Evolutionary conservation across 192 early-diverging fungal species (phyloP).

Genomic region (Paraglomus occultum): DNA sequence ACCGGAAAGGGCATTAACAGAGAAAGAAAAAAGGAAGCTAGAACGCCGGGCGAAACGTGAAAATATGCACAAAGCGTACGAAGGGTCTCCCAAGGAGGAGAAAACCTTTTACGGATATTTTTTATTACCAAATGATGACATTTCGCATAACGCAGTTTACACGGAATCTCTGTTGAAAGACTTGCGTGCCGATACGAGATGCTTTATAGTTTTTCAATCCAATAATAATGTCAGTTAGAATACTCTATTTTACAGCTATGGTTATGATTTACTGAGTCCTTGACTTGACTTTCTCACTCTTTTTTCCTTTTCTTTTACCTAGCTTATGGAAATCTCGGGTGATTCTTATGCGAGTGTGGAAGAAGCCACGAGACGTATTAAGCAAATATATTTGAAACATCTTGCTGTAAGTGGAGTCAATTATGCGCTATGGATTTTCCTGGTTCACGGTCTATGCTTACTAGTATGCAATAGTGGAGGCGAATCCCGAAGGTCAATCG

Average conservation of each 20-base stretch:
- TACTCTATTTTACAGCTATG: neutral
- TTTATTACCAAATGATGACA: constrained; percentile 27
- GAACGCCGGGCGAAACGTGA: constrained; percentile 29
- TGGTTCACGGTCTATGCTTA: no score
- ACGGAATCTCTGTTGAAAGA: constrained; percentile 35
- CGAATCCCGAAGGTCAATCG: no score
- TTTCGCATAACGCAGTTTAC: constrained; percentile 34
- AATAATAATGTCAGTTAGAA: constrained; percentile 14
- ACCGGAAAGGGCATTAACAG: constrained; percentile 38
- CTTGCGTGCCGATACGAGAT: constrained; percentile 40
- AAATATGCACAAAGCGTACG: constrained; percentile 31
- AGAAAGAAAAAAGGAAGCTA: constrained; percentile 23
- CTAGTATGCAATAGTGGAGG: no score
- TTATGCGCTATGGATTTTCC: no score
- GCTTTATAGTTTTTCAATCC: constrained; percentile 38
- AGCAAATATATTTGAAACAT: constrained; percentile 39
- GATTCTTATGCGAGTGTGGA: constrained; percentile 21
- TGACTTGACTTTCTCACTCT: neutral
- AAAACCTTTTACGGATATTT: constrained; percentile 33
- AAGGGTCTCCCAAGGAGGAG: constrained; percentile 14
- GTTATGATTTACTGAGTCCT: neutral
- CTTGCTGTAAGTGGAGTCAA: constrained; percentile 3
- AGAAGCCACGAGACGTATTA: constrained; percentile 34
- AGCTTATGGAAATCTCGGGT: constrained; percentile 27
- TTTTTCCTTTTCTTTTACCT: neutral